Conservation (phyloP, 768 basidiomycete genomes). For the Daedalea quercina region DNA sequence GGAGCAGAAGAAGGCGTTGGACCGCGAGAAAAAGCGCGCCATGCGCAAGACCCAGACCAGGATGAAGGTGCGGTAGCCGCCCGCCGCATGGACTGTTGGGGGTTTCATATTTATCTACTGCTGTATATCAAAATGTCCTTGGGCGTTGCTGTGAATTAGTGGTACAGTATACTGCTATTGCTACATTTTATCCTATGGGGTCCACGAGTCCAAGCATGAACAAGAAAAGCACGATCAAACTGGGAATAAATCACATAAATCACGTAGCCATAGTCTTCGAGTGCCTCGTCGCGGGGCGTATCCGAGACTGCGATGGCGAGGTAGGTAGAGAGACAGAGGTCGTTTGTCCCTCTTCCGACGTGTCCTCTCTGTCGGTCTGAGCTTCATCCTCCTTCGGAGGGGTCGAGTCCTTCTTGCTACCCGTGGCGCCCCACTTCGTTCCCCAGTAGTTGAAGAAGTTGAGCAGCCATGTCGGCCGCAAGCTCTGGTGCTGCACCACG, state of each 20-base stretch:
- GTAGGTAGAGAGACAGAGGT: slow-evolving; percentile 8
- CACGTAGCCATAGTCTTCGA: not conserved
- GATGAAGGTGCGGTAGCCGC: slow-evolving; percentile 20
- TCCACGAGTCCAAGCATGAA: not conserved
- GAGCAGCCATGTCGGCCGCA: slow-evolving; percentile 74
- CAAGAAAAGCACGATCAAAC: not conserved
- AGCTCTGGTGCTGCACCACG: slow-evolving; percentile 48
- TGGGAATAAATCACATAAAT: not conserved
- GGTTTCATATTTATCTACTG: not conserved
- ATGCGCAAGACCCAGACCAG: slow-evolving; percentile 69
- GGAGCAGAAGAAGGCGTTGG: slow-evolving; percentile 78
- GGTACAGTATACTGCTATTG: not conserved
- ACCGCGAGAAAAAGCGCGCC: slow-evolving; percentile 70
- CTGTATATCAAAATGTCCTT: not conserved
- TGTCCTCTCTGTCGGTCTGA: not conserved
- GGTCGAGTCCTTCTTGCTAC: not conserved
- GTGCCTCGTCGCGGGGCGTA: not conserved
- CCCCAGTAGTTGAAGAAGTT: slow-evolving; percentile 76
- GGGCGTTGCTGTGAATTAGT: not conserved
- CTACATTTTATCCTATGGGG: not conserved
- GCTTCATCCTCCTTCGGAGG: not conserved
- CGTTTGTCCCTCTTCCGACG: not conserved
- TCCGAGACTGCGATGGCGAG: not conserved
- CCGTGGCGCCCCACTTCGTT: slow-evolving; percentile 41
- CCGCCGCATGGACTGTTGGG: not conserved